phyloP scores from a whole-genome alignment of 2,329 filamentous ascomycete genomes.

The Zasmidium angulare region DNA sequence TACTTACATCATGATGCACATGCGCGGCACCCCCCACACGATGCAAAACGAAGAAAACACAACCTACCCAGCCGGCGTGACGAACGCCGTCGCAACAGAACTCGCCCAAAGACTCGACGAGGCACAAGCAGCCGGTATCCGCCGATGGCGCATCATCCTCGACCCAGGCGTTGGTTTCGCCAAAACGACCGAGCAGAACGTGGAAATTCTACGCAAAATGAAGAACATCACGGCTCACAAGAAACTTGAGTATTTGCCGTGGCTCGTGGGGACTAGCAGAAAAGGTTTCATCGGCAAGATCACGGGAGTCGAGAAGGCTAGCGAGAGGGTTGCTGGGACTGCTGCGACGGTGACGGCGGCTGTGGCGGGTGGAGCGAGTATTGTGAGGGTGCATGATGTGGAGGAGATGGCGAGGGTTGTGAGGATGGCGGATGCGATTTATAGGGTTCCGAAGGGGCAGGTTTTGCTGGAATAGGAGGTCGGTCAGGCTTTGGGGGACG shows the following conservation, averaged over 20 bases:
- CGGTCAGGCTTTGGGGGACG: background rate
- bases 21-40: slow-evolving; percentile 81
- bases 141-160: slow-evolving; percentile 90
- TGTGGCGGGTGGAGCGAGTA: slow-evolving; percentile 82
- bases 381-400: slow-evolving; percentile 90
- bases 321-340: slow-evolving; percentile 77
- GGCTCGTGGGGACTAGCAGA: slow-evolving; percentile 84
- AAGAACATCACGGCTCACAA: slow-evolving; percentile 64
- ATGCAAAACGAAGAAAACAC: slow-evolving; percentile 65
- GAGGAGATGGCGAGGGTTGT: slow-evolving; percentile 80
- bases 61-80: slow-evolving; percentile 66
- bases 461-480: too few species aligned
- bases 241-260: slow-evolving; percentile 70
- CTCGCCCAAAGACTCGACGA: slow-evolving; percentile 68
- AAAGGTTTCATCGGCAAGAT: slow-evolving; percentile 86
- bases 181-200: slow-evolving; percentile 77
- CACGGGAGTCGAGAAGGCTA: slow-evolving; percentile 71
- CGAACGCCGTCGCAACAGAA: slow-evolving; percentile 66
- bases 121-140: slow-evolving; percentile 78
- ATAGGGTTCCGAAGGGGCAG: slow-evolving; percentile 11
- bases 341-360: slow-evolving; percentile 84
- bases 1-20: slow-evolving; percentile 86
- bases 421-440: slow-evolving; percentile 87
- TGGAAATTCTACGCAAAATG: slow-evolving; percentile 72
- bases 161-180: slow-evolving; percentile 95